phyloP scores from a whole-genome alignment of 2,329 filamentous ascomycete genomes.

The Dichotomopilus funicola region DNA sequence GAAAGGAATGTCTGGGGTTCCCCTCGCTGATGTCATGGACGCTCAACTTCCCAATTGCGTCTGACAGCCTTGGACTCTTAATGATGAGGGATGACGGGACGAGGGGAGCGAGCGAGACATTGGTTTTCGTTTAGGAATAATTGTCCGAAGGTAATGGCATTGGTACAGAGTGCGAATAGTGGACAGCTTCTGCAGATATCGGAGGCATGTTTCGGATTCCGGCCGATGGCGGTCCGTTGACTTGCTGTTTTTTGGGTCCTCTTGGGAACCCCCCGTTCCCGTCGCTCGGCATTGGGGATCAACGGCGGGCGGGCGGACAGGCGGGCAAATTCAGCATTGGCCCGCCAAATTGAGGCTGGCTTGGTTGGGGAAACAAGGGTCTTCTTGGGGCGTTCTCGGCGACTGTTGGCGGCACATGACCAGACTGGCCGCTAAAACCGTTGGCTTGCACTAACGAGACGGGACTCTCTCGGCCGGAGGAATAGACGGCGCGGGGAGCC shows the following conservation, averaged over 20 bases:
- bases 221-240: neutral
- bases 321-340: neutral
- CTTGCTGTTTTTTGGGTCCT: no score
- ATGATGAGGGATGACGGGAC: no score
- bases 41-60: neutral
- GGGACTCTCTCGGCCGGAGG: no score
- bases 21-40: slow-evolving; percentile 23
- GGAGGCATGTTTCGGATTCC: neutral
- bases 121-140: no score
- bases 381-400: neutral
- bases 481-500: no score
- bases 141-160: no score
- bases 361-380: slow-evolving; percentile 6
- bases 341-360: neutral
- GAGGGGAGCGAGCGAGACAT: no score
- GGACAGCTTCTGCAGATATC: neutral
- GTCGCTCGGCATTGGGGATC: neutral
- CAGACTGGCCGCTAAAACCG: slow-evolving; percentile 1
- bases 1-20: neutral
- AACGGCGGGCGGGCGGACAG: neutral
- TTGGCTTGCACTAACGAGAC: neutral
- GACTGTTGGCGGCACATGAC: slow-evolving; percentile 7
- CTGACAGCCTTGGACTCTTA: no score
- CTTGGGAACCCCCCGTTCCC: neutral
- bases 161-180: no score